Evolutionary conservation across 2,329 filamentous ascomycete genomes (phyloP).

Genomic region (Aphanoascus verrucosus): DNA sequence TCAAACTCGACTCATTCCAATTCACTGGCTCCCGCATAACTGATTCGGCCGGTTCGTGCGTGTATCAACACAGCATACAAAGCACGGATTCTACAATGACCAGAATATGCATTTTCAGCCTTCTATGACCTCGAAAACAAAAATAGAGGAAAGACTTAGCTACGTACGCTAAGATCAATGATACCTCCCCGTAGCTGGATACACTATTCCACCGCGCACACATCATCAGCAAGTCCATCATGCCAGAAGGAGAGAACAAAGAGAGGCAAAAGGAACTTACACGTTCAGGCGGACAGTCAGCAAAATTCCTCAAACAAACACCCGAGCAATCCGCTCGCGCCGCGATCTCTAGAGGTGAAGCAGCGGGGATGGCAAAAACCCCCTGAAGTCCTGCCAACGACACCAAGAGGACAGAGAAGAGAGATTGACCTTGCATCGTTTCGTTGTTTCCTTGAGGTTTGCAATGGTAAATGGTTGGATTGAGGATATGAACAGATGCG

Average conservation of each 20-base stretch:
- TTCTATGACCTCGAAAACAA: neutral
- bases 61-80: neutral
- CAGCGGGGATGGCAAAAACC: neutral
- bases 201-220: too few species aligned
- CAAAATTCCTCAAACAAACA: neutral
- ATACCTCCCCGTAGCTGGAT: too few species aligned
- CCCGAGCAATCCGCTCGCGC: neutral
- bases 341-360: neutral
- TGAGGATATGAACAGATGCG: neutral
- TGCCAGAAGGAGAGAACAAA: too few species aligned
- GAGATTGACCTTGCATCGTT: neutral
- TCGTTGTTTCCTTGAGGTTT: neutral
- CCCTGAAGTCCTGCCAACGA: neutral
- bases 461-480: neutral
- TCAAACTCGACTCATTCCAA: neutral
- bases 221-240: too few species aligned
- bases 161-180: too few species aligned
- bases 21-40: neutral
- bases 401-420: neutral
- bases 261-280: too few species aligned
- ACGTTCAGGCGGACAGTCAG: too few species aligned
- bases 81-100: neutral
- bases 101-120: neutral
- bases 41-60: neutral
- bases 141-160: neutral